Conservation (phyloP, 2,329 filamentous ascomycete species). For the Tolypocladium tundrense region DNA sequence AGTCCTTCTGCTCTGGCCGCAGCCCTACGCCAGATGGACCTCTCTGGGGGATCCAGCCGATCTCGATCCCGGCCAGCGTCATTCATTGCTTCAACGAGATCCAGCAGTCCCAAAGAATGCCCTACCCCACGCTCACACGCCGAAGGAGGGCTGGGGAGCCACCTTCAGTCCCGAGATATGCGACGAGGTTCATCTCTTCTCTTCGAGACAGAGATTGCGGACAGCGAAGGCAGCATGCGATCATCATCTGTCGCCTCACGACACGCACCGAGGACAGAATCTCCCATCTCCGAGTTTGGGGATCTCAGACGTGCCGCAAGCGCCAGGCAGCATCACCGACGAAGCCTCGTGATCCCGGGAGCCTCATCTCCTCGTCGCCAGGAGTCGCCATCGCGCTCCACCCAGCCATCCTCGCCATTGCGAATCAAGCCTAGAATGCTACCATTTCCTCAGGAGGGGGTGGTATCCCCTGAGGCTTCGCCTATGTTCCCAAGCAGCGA, state of each 20-base stretch:
- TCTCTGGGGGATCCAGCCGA: conserved; percentile 15
- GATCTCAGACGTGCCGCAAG: conserved; percentile 66
- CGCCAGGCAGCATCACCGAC: conserved; percentile 72
- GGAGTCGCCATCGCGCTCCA: conserved; percentile 73
- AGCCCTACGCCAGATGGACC: conserved; percentile 35
- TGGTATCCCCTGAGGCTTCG: conserved; percentile 80
- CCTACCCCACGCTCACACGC: conserved; percentile 82
- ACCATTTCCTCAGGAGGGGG: conserved; percentile 47
- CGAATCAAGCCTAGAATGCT: conserved; percentile 72
- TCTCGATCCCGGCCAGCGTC: conserved; percentile 41
- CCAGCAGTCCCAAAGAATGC: conserved; percentile 83
- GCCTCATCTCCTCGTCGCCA: conserved; percentile 73
- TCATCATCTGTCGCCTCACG: conserved; percentile 68
- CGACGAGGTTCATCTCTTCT: conserved; percentile 65
- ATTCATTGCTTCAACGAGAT: conserved; percentile 62
- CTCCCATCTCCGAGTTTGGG: conserved; percentile 79
- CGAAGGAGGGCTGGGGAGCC: conserved; percentile 39
- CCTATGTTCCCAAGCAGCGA: conserved; percentile 78
- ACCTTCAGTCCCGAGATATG: conserved; percentile 50
- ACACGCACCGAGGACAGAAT: conserved; percentile 65
- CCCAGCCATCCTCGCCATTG: conserved; percentile 76
- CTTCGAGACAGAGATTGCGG: conserved; percentile 72
- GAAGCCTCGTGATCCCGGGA: conserved; percentile 74
- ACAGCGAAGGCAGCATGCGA: conserved; percentile 79
- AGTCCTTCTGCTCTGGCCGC: conserved; percentile 43